Percentiles rank a stretch among this genome's conserved stretches.
Evolutionary conservation across 305 asterid genomes (phyloP).

Genomic region (Andrographis paniculata): DNA sequence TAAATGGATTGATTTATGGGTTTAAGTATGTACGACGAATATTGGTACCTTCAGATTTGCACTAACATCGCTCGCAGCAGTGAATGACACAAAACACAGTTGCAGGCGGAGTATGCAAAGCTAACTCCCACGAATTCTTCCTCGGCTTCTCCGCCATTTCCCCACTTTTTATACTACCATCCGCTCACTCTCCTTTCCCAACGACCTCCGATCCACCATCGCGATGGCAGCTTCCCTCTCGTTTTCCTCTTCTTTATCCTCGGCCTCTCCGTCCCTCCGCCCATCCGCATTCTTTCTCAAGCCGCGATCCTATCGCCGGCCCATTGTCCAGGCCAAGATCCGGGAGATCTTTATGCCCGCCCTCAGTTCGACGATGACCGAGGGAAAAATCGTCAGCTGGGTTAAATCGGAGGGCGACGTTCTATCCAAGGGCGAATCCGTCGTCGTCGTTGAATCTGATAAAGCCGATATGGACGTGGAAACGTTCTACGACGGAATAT

Average conservation of each 20-base stretch:
- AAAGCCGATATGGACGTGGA: slow-evolving; percentile 99
- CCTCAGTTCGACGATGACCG: slow-evolving; percentile 70
- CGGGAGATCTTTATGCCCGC: slow-evolving; percentile 67
- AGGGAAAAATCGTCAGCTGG: slow-evolving; percentile 87
- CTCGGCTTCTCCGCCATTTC: slow-evolving; percentile 15
- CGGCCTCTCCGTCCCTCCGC: slow-evolving; percentile 12
- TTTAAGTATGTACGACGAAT: too few relatives aligned
- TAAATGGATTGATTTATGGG: too few relatives aligned
- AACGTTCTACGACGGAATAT: slow-evolving; percentile 72
- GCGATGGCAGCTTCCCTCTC: slow-evolving; percentile 11
- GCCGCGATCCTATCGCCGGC: slow-evolving; percentile 1
- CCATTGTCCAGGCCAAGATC: slow-evolving; percentile 23
- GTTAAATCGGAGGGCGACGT: slow-evolving; percentile 82
- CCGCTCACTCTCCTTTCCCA: not conserved
- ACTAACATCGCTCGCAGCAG: too few relatives aligned
- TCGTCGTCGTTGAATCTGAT: slow-evolving; percentile 90
- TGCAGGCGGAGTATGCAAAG: slow-evolving; percentile 15
- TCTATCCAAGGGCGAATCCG: slow-evolving; percentile 79
- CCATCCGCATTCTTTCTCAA: slow-evolving; percentile 11
- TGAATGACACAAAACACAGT: not conserved
- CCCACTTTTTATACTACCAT: not conserved
- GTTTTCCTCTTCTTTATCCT: slow-evolving; percentile 12
- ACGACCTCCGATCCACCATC: not conserved
- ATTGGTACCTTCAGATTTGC: too few relatives aligned
- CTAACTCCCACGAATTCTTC: slow-evolving; percentile 6